Conservation (phyloP, 2,329 filamentous ascomycete genomes). For the Lasiodiplodia gonubiensis region DNA sequence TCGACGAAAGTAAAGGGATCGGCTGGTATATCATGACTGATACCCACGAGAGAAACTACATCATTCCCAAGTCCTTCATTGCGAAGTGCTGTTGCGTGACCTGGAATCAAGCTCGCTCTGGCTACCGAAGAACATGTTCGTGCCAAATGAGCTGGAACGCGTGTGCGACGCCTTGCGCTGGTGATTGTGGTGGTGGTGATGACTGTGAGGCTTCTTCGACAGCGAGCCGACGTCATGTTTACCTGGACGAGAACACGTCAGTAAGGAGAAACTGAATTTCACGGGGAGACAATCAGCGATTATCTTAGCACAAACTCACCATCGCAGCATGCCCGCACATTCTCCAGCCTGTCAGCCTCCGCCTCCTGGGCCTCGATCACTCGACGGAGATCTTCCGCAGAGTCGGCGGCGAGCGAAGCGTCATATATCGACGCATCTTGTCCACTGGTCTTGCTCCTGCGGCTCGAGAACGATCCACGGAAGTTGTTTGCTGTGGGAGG, state of each 20-base stretch:
- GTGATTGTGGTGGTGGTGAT: conserved; percentile 30
- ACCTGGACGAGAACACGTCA: conserved; percentile 39
- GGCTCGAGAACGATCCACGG: conserved; percentile 57
- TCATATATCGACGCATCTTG: conserved; percentile 51
- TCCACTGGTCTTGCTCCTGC: conserved; percentile 49
- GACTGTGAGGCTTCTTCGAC: conserved; percentile 40
- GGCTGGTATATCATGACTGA: conserved; percentile 25
- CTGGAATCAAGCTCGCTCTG: conserved; percentile 22
- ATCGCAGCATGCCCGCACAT: conserved; percentile 96
- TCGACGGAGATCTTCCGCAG: conserved; percentile 78
- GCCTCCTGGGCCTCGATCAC: conserved; percentile 79
- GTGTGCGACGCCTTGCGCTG: conserved; percentile 18
- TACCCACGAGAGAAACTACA: conserved; percentile 24
- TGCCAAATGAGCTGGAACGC: conserved; percentile 25
- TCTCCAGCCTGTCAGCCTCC: conserved; percentile 82
- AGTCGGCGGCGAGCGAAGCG: conserved; percentile 69
- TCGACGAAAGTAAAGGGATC: conserved; percentile 23
- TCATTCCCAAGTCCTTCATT: conserved; percentile 17
- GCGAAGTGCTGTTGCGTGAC: conserved; percentile 15
- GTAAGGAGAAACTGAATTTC: conserved; percentile 18
- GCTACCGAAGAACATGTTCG: conserved; percentile 18
- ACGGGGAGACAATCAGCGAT: conserved; percentile 41
- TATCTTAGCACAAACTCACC: conserved; percentile 60
- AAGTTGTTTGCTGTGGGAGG: conserved; percentile 44
- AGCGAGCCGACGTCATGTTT: conserved; percentile 59